These are phyloP conservation scores for Vigna angularis DNA, from an alignment of 306 rosid species.

Conservation along the genomic window DNA sequence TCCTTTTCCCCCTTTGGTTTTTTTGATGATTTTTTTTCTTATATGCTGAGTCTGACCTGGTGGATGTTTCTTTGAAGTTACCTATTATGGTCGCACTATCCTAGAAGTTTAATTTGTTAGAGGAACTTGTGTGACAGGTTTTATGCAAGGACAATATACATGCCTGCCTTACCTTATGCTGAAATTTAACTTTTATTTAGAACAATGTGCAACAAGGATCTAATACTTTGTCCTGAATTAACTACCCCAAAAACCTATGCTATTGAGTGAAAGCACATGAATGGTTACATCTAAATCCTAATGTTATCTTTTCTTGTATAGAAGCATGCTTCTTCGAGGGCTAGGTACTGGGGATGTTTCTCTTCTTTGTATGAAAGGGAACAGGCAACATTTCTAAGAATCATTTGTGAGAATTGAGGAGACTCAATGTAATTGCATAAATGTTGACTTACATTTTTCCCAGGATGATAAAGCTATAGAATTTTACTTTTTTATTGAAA, in stretches of 20 bases:
- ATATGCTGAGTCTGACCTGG: not conserved
- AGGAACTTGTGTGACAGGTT: not conserved
- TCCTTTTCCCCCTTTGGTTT: not conserved
- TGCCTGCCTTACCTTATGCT: not conserved
- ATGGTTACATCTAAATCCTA: not conserved
- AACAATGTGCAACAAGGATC: not conserved
- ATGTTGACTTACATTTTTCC: not conserved
- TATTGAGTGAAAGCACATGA: constrained; percentile 8
- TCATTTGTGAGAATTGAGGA: constrained; percentile 17
- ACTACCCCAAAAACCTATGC: not conserved
- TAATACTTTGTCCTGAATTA: not conserved
- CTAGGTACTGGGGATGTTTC: constrained; percentile 1
- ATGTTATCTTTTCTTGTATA: not conserved
- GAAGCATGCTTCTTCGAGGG: not conserved
- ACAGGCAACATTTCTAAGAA: not conserved
- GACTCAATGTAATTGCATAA: not conserved
- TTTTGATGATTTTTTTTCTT: not conserved
- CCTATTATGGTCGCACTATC: not conserved
- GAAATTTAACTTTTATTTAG: constrained; percentile 9
- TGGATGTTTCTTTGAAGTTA: constrained; percentile 12
- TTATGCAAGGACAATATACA: not conserved
- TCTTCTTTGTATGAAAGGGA: not conserved
- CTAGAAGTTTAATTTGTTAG: not conserved
- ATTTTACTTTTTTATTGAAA: not conserved
- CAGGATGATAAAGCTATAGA: constrained; percentile 15